Evolutionary conservation across 129 eudicot species (phyloP).

Genomic region (Daucus carota): DH1_v3.0 NC_030384.2:48946501-48947000

Average conservation of each 20-base stretch:
- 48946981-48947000: neutral
- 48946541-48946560: conserved; percentile 88
- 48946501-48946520: conserved; percentile 58
- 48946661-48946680: conserved; percentile 4
- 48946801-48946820: neutral
- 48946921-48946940: neutral
- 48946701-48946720: conserved; percentile 85
- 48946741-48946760: conserved; percentile 61
- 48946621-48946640: neutral
- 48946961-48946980: neutral
- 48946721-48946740: conserved; percentile 65
- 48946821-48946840: neutral
- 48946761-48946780: conserved; percentile 40
- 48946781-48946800: neutral
- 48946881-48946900: neutral
- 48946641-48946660: neutral
- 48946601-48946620: conserved; percentile 58
- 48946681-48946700: conserved; percentile 43
- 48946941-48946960: neutral
- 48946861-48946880: neutral
- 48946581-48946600: conserved; percentile 66
- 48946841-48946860: neutral
- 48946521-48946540: conserved; percentile 84
- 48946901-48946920: neutral
- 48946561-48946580: conserved; percentile 84